Evolutionary conservation across 768 basidiomycete species (phyloP), one percentile per base, ranked within the genome.

Genomic region (Termitomyces sp.): DNA sequence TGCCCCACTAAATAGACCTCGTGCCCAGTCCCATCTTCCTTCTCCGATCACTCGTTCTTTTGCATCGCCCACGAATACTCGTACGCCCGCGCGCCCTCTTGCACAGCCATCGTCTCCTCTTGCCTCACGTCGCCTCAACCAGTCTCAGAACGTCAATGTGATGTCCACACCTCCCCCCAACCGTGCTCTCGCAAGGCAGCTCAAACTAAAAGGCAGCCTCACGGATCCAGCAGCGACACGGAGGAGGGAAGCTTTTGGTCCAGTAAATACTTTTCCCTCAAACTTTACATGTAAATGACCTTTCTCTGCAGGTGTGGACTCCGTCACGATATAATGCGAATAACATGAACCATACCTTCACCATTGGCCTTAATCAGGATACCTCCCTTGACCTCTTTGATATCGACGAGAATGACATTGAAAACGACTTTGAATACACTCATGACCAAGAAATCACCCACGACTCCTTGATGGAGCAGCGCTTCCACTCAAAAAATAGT

Each of bases 141-240:
- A 73, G 27, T 65, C 72, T 34, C 65, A 69, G 55, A 77, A 72
- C 51, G 32, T 59, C 42, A 60, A 61, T 52, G 58, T 79, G 36
- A 69, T 79, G 70, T 80, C 81, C 44, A 90, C 87, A 44, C 87
- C 87, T 56, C 86, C 87, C n/a, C 87, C 80, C 1, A 87, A 86
- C 63, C 74, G 80, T 47, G 72, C 76, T n/a, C 73, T 81, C 55
- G 69, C 76, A 9, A 76, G 70, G 59, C 80, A 82, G 65, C 76
- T 85, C 36, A 84, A 84, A 67, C 71, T 85, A 36, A 86, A 88
- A 63, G 88, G 89, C 51, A 83, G 85, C 63, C 72, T 84, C 54
- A 90, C 89, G 2, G 89, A 90, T 67, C 89, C 89, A 22, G 81
- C 86, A 9, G 81, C 77, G 48, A 71, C 75, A 36, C 67, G 80